Evolutionary conservation across 495 filamentous ascomycete species (phyloP), one percentile per base, ranked within the genome.

Genomic region (Poronia punctata): DNA sequence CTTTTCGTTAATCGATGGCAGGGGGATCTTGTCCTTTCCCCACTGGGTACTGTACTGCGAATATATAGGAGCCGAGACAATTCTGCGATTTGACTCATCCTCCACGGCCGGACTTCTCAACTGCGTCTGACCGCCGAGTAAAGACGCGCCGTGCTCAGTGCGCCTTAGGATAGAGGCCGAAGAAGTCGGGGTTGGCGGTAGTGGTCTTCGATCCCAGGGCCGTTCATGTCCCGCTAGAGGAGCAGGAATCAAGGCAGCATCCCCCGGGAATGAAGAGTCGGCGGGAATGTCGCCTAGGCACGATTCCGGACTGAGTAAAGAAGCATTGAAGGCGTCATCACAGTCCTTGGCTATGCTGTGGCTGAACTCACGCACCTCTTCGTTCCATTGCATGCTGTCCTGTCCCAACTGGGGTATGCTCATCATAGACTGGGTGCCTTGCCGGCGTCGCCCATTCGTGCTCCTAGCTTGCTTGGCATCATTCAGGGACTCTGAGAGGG

Each of bases 271-370:
- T 24, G 48, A 32, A 2, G 43, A 43, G 7, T 35, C 27, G 10
- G 45, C 19, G 6, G 36, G 29, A 11, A 33, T 37, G 21, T 50
- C 47, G 7, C 35, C 45, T 0, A 46, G 39, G 28, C 41, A 46
- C 1, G 62, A 44, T 14, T 43, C 67, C 5, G 44, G 76, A 1
- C 72, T 65, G 0, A 83, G 53, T 0, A 80, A 80, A 23, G 76
- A 79, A 17, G 79, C 75, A 48, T 86, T 87, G 62, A 95, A 96
- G 1, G 88, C 88, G 48, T 88, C 86, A 45, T 76, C 73, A 29
- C 68, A 74, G 35, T 73, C 65, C 43, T 66, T 65, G 16, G 70
- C 71, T 25, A 76, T 66, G 23, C 57, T 66, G 42, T 49, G 54
- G 27, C 62, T 67, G 7, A 74, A 60, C n/a, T 71, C 59, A 17